A percentile compares a stretch with the other conserved stretches of the same genome.
Conservation (phyloP, 352 stramenopile genomes). For the Aphanomyces cochlioides region DNA sequence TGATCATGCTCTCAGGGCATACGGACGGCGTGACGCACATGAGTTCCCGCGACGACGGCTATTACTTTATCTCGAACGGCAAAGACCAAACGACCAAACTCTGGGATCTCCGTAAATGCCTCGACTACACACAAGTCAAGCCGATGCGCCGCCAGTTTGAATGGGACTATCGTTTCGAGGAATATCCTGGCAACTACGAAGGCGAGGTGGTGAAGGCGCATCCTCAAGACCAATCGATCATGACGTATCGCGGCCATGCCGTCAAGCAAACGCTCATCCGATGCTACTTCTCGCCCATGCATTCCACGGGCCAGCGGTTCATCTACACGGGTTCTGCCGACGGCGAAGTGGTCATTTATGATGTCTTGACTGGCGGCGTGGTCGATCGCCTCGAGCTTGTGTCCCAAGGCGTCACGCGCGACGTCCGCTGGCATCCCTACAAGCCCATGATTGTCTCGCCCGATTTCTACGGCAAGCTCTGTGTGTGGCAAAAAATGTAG, state of each 20-base stretch:
- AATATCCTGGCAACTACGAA: slow-evolving; percentile 59
- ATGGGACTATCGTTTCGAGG: slow-evolving; percentile 82
- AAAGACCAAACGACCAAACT: slow-evolving; percentile 84
- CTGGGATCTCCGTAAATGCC: slow-evolving; percentile 79
- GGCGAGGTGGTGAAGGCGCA: slow-evolving; percentile 48
- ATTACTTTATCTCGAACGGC: slow-evolving; percentile 86
- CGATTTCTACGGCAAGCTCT: slow-evolving; percentile 84
- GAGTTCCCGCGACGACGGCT: slow-evolving; percentile 75
- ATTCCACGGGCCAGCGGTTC: slow-evolving; percentile 84
- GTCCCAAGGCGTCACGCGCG: slow-evolving; percentile 68
- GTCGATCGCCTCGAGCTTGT: slow-evolving; percentile 79
- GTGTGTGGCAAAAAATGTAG: slow-evolving; percentile 48
- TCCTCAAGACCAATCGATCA: slow-evolving; percentile 67
- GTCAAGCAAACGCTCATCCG: slow-evolving; percentile 81
- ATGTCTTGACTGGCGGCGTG: slow-evolving; percentile 63
- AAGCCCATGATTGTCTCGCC: slow-evolving; percentile 77
- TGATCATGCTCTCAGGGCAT: slow-evolving; percentile 40
- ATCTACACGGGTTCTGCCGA: slow-evolving; percentile 81
- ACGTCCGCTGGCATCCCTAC: slow-evolving; percentile 79
- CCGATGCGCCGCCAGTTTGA: slow-evolving; percentile 46
- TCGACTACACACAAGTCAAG: slow-evolving; percentile 44
- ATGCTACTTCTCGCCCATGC: slow-evolving; percentile 80
- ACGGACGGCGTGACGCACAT: slow-evolving; percentile 81
- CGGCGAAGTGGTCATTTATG: slow-evolving; percentile 79
- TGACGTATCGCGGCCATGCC: slow-evolving; percentile 80